A percentile compares a stretch with the other conserved stretches of the same genome.
These are phyloP conservation scores for Fusarium gaditjirri DNA, from an alignment of 2,329 filamentous ascomycete genomes.

Conservation along the genomic window DNA sequence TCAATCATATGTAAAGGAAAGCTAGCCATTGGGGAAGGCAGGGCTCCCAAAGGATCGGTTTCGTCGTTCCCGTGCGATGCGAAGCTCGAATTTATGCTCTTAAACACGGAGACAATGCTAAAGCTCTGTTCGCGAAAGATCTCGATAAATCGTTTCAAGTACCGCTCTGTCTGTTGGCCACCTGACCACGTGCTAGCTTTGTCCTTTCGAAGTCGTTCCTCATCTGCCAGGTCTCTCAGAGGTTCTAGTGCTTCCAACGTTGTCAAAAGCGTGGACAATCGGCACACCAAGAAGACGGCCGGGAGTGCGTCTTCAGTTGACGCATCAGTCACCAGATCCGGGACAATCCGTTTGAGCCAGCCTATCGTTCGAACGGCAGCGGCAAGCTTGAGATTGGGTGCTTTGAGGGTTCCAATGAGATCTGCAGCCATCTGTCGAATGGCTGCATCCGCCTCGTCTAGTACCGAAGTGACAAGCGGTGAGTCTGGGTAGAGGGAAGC, in stretches of 20 bases:
- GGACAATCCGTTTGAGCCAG: slow-evolving; percentile 87
- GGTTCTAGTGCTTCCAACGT: slow-evolving; percentile 88
- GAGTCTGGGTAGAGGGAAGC: slow-evolving; percentile 85
- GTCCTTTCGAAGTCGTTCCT: slow-evolving; percentile 70
- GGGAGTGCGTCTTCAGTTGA: slow-evolving; percentile 75
- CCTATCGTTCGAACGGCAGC: slow-evolving; percentile 90
- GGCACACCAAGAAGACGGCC: slow-evolving; percentile 86
- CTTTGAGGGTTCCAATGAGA: slow-evolving; percentile 80
- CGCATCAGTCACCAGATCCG: slow-evolving; percentile 67
- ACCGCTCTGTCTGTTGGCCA: slow-evolving; percentile 93
- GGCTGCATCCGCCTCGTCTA: slow-evolving; percentile 81
- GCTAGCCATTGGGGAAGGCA: slow-evolving; percentile 82
- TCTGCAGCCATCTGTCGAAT: slow-evolving; percentile 91
- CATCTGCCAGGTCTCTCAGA: slow-evolving; percentile 87
- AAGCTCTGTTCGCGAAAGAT: slow-evolving; percentile 98
- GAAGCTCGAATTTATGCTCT: slow-evolving; percentile 73
- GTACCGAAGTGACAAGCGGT: slow-evolving; percentile 76
- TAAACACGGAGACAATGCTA: slow-evolving; percentile 93
- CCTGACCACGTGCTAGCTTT: slow-evolving; percentile 65
- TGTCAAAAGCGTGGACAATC: slow-evolving; percentile 79
- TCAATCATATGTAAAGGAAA: slow-evolving; percentile 87
- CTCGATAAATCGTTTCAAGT: slow-evolving; percentile 94
- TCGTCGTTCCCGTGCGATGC: slow-evolving; percentile 25
- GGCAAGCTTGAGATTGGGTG: slow-evolving; percentile 85
- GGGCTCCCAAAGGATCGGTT: slow-evolving; percentile 58